Percentiles rank a stretch among this genome's conserved stretches.
phyloP scores from a whole-genome alignment of 257 asterid species.

The Solanum rostratum region DNA sequence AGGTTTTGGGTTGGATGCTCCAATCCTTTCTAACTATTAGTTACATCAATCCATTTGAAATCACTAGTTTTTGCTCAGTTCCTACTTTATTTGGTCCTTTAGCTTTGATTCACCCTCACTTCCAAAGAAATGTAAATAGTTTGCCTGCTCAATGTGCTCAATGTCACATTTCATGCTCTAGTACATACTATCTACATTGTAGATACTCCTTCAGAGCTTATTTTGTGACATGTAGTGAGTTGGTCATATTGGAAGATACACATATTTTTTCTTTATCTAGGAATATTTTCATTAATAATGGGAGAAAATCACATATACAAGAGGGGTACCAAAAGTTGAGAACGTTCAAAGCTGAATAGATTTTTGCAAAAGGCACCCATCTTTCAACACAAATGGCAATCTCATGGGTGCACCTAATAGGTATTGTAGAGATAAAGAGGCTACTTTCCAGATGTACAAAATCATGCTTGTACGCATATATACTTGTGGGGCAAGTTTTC shows the following conservation, averaged over 20 bases:
- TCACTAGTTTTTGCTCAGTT: too few relatives aligned
- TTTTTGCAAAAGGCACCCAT: not conserved
- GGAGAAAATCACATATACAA: not conserved
- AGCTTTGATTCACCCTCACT: too few relatives aligned
- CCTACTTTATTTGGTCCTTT: too few relatives aligned
- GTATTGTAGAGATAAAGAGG: not conserved
- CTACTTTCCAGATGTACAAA: not conserved
- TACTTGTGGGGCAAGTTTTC: not conserved
- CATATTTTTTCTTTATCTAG: not conserved
- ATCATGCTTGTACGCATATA: not conserved
- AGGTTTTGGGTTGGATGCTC: too few relatives aligned
- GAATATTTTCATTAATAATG: not conserved
- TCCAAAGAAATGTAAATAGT: too few relatives aligned
- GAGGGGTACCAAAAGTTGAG: not conserved
- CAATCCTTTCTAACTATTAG: too few relatives aligned
- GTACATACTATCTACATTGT: too few relatives aligned
- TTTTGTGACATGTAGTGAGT: too few relatives aligned
- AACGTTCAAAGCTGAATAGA: not conserved
- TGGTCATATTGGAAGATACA: not conserved
- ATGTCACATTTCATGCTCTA: too few relatives aligned
- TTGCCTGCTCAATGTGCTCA: too few relatives aligned
- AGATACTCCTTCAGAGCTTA: too few relatives aligned
- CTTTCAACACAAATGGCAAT: not conserved
- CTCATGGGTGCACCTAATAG: not conserved
- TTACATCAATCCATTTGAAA: too few relatives aligned